phyloP scores from a whole-genome alignment of 441 rosid species.

The Mallotus repandus region DNA sequence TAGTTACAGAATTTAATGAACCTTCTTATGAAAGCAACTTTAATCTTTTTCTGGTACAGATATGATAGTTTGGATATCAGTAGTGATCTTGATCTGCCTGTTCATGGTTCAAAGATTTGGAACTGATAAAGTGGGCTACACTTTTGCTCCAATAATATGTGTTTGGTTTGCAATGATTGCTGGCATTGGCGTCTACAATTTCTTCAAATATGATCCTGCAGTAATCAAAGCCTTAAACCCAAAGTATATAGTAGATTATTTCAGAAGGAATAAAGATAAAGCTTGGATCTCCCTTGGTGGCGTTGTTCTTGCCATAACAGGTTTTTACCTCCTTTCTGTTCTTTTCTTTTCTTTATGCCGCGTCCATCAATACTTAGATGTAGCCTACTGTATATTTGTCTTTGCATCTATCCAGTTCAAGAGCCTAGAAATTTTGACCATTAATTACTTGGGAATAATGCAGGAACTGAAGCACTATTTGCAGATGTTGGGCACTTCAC shows the following conservation, averaged over 20 bases:
- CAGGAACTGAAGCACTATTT: slow-evolving; percentile 53
- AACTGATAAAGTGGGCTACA: slow-evolving; percentile 56
- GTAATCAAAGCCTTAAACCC: slow-evolving; percentile 49
- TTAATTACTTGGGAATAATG: neutral
- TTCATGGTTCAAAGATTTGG: slow-evolving; percentile 55
- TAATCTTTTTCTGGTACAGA: slow-evolving; percentile 22
- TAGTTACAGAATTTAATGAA: too few species aligned
- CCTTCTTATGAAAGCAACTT: too few species aligned
- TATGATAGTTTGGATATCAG: slow-evolving; percentile 48
- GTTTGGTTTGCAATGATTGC: slow-evolving; percentile 42
- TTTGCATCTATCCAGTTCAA: too few species aligned
- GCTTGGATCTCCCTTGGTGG: slow-evolving; percentile 68
- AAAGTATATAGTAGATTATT: slow-evolving; percentile 39
- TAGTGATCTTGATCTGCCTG: slow-evolving; percentile 36
- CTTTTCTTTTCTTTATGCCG: too few species aligned
- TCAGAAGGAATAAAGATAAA: slow-evolving; percentile 38
- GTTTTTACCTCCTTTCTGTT: slow-evolving; percentile 2
- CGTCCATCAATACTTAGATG: too few species aligned
- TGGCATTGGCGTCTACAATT: slow-evolving; percentile 43
- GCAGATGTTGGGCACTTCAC: slow-evolving; percentile 62
- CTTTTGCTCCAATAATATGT: slow-evolving; percentile 47
- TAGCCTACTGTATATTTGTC: too few species aligned
- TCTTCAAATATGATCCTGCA: slow-evolving; percentile 35
- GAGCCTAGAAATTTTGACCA: neutral
- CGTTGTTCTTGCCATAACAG: slow-evolving; percentile 46